These are phyloP conservation scores for Pyrus communis DNA, from an alignment of 306 rosid genomes.

Conservation along the genomic window DNA sequence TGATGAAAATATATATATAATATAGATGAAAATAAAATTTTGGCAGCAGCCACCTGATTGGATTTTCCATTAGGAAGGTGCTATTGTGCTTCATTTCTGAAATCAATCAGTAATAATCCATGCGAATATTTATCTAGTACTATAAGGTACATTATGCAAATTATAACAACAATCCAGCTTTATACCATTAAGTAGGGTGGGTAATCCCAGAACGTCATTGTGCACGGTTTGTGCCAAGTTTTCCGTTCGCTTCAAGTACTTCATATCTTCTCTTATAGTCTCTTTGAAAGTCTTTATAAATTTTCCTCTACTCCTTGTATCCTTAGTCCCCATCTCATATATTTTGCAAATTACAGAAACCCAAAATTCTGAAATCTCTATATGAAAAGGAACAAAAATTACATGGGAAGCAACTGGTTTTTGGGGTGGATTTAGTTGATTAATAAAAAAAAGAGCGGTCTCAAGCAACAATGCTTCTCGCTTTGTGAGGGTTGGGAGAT, in stretches of 20 bases:
- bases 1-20: too few species aligned
- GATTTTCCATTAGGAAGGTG: background rate
- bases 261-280: too few species aligned
- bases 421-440: background rate
- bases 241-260: too few species aligned
- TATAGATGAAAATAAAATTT: background rate
- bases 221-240: too few species aligned
- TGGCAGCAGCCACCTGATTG: background rate
- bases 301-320: too few species aligned
- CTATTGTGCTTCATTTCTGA: background rate
- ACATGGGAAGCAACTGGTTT: conserved; percentile 3
- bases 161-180: background rate
- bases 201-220: too few species aligned
- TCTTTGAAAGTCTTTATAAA: too few species aligned
- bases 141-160: background rate
- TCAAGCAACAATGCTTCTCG: too few species aligned
- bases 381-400: background rate
- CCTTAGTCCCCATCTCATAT: too few species aligned
- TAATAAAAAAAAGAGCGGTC: too few species aligned
- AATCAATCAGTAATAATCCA: background rate
- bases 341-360: conserved; percentile 3
- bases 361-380: background rate
- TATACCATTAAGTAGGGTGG: too few species aligned
- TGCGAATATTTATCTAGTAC: background rate
- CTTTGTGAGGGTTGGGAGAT: too few species aligned